phyloP scores from a whole-genome alignment of 2,329 filamentous ascomycete genomes.

The Penicillium thymicola region DNA sequence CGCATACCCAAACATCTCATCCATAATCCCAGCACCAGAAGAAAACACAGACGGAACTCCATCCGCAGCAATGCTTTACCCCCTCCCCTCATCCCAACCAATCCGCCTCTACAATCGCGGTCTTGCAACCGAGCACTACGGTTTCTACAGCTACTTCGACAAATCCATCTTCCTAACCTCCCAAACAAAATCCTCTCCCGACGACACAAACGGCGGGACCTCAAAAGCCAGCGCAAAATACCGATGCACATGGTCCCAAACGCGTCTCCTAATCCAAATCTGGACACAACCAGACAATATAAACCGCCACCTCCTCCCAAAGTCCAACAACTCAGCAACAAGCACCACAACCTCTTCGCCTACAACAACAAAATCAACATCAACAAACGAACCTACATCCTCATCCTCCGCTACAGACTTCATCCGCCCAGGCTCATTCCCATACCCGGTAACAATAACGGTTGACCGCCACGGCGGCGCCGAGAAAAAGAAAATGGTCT shows the following conservation, averaged over 20 bases:
- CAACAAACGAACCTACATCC: conserved; percentile 15
- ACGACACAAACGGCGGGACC: conserved; percentile 52
- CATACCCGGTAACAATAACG: conserved; percentile 59
- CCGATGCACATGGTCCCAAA: conserved; percentile 59
- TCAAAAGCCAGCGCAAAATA: conserved; percentile 45
- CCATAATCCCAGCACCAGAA: conserved; percentile 61
- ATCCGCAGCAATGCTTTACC: conserved; percentile 68
- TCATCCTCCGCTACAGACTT: conserved; percentile 46
- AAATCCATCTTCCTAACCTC: conserved; percentile 77
- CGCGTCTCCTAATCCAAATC: conserved; percentile 60
- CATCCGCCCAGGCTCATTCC: conserved; percentile 55
- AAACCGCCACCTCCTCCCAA: conserved; percentile 25
- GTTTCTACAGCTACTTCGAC: conserved; percentile 90
- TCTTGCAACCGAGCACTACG: conserved; percentile 78
- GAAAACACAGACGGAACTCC: conserved; percentile 68
- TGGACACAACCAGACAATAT: conserved; percentile 53
- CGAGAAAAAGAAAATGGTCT: conserved; percentile 54
- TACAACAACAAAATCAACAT: conserved; percentile 19
- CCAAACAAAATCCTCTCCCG: conserved; percentile 39
- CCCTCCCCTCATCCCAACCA: conserved; percentile 67
- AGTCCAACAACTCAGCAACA: conserved; percentile 6
- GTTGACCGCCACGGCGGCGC: conserved; percentile 60
- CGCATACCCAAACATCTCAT: conserved; percentile 47
- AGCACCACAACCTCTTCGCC: conserved; percentile 7
- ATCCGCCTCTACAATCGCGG: conserved; percentile 83